Base-by-base conservation (phyloP, 306 rosid genomes). In the Medicago lupulina region DNA sequence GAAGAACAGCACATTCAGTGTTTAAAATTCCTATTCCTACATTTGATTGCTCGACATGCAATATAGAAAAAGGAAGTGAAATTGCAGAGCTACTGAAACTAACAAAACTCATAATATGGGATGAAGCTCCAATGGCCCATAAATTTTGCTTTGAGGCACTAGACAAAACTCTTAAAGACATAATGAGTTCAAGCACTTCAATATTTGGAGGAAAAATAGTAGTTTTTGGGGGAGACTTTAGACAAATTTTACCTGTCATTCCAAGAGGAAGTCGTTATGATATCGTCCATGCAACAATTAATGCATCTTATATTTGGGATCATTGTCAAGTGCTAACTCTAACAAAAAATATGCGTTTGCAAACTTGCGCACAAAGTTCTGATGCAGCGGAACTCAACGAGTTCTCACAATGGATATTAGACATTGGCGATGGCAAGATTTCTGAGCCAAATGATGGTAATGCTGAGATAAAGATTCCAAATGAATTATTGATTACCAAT, bases 381-480 rank as follows among this genome's bases (percentile, higher is more conserved):
- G 8, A 12, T 74, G 4, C 59, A 10, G 38, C 2, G 4, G 46
- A 74, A 60, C 50, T 74, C 9, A 16, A 6, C 2, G 46, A 73
- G 23, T 73, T 73, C 51, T 23, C 69, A 2, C 57, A 73, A 3
- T 72, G 76, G 77, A 15, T 58, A 9, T 59, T 58, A 43, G 9
- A 58, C 23, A 15, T 73, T 14, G 77, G 77, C 17, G 68, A 59
- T 18, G 31, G 77, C 4, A 73, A 58, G 31, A 9, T 73, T 13
- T 10, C 19, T 14, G 77, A 73, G 67, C 41, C 67, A 57, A 73
- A 58, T 72, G 76, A 72, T 57, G 67, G 77, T n/a, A 43, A 59
- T 59, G 46, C 59, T 58, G n/a, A 12, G 17, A 73, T 73, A 40
- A 11, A 59, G 43, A 74, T 74, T 28, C 70, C 78, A 58, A 58